These are phyloP conservation scores for Pleurotus ostreatus DNA, from an alignment of 768 basidiomycete species.

Conservation along the genomic window DNA sequence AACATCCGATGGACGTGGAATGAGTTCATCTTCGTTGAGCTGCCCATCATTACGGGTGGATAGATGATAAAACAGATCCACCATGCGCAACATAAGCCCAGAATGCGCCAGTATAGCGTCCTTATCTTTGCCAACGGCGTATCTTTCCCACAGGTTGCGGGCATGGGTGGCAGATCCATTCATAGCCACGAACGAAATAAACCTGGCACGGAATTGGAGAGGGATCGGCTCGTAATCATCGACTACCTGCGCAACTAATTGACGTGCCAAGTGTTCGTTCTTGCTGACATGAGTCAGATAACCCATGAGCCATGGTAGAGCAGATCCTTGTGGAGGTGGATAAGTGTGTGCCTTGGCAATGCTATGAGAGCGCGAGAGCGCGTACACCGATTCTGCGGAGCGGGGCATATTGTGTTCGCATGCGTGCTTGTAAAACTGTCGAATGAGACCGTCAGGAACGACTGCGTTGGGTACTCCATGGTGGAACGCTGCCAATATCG, in stretches of 20 bases:
- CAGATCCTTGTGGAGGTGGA: constrained; percentile 43
- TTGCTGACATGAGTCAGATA: constrained; percentile 33
- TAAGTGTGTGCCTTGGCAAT: constrained; percentile 33
- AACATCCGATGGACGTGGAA: not conserved
- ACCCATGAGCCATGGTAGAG: constrained; percentile 52
- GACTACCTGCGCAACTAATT: constrained; percentile 46
- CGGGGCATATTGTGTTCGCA: constrained; percentile 19
- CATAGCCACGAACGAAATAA: constrained; percentile 44
- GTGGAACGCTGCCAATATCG: constrained; percentile 38
- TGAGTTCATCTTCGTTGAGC: not conserved
- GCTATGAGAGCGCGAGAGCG: constrained; percentile 32
- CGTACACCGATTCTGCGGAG: constrained; percentile 44
- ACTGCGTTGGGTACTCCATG: constrained; percentile 19
- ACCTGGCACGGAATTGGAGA: constrained; percentile 37
- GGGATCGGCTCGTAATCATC: constrained; percentile 37
- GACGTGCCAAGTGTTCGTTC: constrained; percentile 42
- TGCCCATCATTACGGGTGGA: constrained; percentile 16
- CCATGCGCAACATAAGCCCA: constrained; percentile 43
- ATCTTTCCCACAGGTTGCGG: constrained; percentile 55
- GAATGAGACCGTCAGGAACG: constrained; percentile 40
- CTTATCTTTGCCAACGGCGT: constrained; percentile 37
- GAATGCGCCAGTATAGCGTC: constrained; percentile 40
- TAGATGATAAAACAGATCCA: constrained; percentile 38
- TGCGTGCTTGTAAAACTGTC: constrained; percentile 43
- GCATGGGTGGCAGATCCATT: constrained; percentile 45